Conservation (phyloP, 805 yeast species). For the Hanseniaspora guilliermondii region DNA sequence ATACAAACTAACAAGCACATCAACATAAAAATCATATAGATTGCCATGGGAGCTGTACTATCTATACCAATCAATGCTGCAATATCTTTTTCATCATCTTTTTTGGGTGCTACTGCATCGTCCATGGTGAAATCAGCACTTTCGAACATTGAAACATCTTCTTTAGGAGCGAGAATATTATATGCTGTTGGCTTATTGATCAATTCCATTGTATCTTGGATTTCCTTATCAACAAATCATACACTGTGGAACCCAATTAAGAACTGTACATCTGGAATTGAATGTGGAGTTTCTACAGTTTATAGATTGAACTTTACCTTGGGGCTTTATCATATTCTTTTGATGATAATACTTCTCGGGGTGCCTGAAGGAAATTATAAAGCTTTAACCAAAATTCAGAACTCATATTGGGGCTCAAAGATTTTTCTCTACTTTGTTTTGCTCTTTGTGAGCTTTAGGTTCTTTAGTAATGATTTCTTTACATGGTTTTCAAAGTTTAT, state of each 20-base stretch:
- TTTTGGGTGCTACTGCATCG: constrained; percentile 71
- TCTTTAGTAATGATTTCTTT: constrained; percentile 78
- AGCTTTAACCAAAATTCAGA: constrained; percentile 53
- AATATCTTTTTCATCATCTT: constrained; percentile 55
- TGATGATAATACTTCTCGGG: constrained; percentile 57
- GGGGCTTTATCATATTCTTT: constrained; percentile 60
- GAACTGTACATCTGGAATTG: constrained; percentile 61
- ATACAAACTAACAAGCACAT: not conserved
- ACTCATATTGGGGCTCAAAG: constrained; percentile 83
- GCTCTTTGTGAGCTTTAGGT: constrained; percentile 44
- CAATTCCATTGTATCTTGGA: constrained; percentile 82
- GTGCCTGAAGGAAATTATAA: constrained; percentile 69
- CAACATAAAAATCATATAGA: not conserved
- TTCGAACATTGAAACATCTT: constrained; percentile 44
- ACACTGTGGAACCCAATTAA: constrained; percentile 61
- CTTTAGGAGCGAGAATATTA: constrained; percentile 72
- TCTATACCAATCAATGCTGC: constrained; percentile 60
- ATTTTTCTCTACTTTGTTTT: constrained; percentile 46
- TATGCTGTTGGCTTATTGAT: constrained; percentile 69
- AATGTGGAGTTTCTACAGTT: constrained; percentile 91
- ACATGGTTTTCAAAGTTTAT: constrained; percentile 83
- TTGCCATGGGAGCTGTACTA: constrained; percentile 49
- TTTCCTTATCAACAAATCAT: constrained; percentile 67
- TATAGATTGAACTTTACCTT: constrained; percentile 81
- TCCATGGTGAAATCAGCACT: constrained; percentile 47